Conservation (phyloP, 768 basidiomycete species). For the Russula emetica region DNA sequence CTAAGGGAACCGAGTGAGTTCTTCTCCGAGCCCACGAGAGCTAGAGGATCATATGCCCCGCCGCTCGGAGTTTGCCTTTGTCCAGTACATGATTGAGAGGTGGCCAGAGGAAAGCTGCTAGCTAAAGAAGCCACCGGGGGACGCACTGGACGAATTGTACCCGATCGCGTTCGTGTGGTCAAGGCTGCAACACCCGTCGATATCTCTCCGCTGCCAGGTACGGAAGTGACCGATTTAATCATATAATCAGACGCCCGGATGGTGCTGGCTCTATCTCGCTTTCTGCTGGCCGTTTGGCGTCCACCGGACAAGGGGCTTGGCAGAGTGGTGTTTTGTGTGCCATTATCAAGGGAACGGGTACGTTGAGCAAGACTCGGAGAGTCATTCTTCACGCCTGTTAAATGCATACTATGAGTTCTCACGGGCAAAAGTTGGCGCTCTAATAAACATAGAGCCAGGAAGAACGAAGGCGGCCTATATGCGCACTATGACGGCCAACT, state of each 20-base stretch:
- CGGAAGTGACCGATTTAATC: not conserved
- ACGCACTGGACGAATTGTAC: slow-evolving; percentile 26
- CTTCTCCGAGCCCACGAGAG: not conserved
- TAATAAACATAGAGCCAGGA: not conserved
- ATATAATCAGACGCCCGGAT: slow-evolving; percentile 28
- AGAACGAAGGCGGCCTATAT: not conserved
- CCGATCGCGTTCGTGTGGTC: slow-evolving; percentile 28
- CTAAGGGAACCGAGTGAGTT: not conserved
- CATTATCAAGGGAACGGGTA: slow-evolving; percentile 23
- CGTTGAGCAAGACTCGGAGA: slow-evolving; percentile 4
- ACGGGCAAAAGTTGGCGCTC: not conserved
- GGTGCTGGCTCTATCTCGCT: slow-evolving; percentile 27
- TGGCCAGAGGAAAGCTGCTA: not conserved
- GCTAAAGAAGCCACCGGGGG: slow-evolving; percentile 15
- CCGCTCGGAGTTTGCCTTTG: slow-evolving; percentile 22
- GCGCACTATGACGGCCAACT: not conserved
- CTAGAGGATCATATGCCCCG: not conserved
- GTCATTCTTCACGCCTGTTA: not conserved
- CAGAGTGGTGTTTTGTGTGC: not conserved
- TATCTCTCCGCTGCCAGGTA: not conserved
- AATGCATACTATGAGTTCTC: not conserved
- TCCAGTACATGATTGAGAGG: slow-evolving; percentile 28
- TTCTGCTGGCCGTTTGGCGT: slow-evolving; percentile 4
- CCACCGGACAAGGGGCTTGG: not conserved
- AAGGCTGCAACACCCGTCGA: slow-evolving; percentile 1